Percentiles rank a stretch among this genome's conserved stretches.
Conservation (phyloP, 805 yeast genomes). For the Candida anglica region DNA sequence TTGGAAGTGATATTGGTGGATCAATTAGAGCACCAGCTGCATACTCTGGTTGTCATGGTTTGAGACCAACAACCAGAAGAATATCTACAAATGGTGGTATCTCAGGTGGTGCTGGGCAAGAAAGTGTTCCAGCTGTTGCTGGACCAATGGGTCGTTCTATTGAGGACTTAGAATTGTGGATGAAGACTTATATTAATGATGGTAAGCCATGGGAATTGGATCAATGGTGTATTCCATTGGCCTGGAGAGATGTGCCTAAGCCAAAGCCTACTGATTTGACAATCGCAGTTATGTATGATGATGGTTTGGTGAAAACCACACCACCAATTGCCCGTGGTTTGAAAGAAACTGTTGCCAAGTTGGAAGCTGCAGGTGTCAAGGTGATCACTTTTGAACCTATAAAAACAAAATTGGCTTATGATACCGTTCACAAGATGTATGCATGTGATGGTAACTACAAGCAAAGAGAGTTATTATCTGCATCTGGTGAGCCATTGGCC, state of each 20-base stretch:
- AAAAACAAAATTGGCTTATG: constrained; percentile 52
- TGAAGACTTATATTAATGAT: constrained; percentile 55
- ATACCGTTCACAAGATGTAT: constrained; percentile 55
- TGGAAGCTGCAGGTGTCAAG: constrained; percentile 56
- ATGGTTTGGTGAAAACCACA: constrained; percentile 61
- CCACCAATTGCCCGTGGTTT: constrained; percentile 63
- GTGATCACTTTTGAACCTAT: constrained; percentile 57
- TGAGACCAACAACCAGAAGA: constrained; percentile 40
- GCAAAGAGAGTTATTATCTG: constrained; percentile 47
- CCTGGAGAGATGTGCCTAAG: constrained; percentile 46
- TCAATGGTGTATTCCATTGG: constrained; percentile 43
- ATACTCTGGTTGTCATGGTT: constrained; percentile 36
- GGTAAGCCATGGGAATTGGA: constrained; percentile 64
- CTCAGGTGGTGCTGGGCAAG: constrained; percentile 59
- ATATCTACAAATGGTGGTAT: constrained; percentile 40
- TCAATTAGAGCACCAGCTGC: constrained; percentile 43
- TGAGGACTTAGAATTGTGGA: constrained; percentile 66
- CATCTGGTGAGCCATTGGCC: constrained; percentile 66
- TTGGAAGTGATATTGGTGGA: constrained; percentile 44
- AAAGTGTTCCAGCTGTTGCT: constrained; percentile 58
- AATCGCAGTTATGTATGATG: constrained; percentile 61
- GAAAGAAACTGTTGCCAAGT: constrained; percentile 48
- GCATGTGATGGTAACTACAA: constrained; percentile 64
- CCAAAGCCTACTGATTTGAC: constrained; percentile 45
- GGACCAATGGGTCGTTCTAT: constrained; percentile 67